phyloP scores from a whole-genome alignment of 2,329 filamentous ascomycete species.

The Phoma sp. region DNA sequence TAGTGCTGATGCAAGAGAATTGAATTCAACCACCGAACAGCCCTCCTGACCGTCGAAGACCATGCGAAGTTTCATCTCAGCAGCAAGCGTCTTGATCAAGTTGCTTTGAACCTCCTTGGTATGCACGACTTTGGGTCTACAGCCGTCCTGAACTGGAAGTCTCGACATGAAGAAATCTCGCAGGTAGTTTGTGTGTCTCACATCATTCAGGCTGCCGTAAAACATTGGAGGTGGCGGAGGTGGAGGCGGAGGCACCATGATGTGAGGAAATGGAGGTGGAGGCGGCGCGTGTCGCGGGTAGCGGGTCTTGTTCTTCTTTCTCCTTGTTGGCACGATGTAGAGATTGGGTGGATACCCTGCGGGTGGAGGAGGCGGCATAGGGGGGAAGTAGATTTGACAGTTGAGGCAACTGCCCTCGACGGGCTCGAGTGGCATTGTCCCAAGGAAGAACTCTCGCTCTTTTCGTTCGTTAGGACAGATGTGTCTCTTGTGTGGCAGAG shows the following conservation, averaged over 20 bases:
- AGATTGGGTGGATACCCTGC: neutral
- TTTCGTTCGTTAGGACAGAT: slow-evolving; percentile 7
- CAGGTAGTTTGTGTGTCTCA: slow-evolving; percentile 24
- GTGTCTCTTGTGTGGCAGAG: neutral
- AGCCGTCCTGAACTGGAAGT: slow-evolving; percentile 24
- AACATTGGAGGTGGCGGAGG: neutral
- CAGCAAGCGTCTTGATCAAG: slow-evolving; percentile 35
- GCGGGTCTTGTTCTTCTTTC: neutral
- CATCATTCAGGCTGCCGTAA: slow-evolving; percentile 16
- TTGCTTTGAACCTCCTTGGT: slow-evolving; percentile 25
- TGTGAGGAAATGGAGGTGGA: slow-evolving; percentile 3
- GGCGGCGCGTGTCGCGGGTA: neutral
- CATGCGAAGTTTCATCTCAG: slow-evolving; percentile 29
- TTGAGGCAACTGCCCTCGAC: neutral
- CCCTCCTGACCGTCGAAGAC: slow-evolving; percentile 25
- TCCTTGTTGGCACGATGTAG: neutral
- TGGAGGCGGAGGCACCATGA: slow-evolving; percentile 3
- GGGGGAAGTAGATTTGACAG: neutral
- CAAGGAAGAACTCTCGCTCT: slow-evolving; percentile 31
- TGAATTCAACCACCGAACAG: slow-evolving; percentile 30
- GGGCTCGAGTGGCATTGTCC: slow-evolving; percentile 1
- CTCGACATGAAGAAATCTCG: slow-evolving; percentile 35
- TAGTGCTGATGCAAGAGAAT: slow-evolving; percentile 64
- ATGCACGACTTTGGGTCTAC: slow-evolving; percentile 8
- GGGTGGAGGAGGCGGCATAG: neutral